These are phyloP conservation scores for Carpinus fangiana DNA, from an alignment of 306 rosid species.

Conservation along the genomic window DNA sequence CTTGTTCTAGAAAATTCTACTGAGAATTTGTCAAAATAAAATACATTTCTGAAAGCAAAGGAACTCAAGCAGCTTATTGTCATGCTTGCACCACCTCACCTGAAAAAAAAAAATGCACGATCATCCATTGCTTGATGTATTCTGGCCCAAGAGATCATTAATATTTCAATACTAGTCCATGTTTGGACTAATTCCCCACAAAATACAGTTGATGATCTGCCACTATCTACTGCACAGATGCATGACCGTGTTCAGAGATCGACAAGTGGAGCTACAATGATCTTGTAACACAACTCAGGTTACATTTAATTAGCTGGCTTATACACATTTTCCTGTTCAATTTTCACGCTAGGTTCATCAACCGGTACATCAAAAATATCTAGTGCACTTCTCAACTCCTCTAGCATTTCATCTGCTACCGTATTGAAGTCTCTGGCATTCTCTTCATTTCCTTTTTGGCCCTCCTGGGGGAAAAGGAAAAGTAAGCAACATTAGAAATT, in stretches of 20 bases:
- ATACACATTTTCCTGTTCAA: slow-evolving; percentile 51
- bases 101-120: neutral
- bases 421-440: slow-evolving; percentile 42
- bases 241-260: slow-evolving; percentile 22
- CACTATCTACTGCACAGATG: slow-evolving; percentile 7
- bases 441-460: slow-evolving; percentile 55
- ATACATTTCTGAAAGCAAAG: too few species aligned
- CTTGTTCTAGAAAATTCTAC: neutral
- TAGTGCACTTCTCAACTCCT: too few species aligned
- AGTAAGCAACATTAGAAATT: slow-evolving; percentile 22
- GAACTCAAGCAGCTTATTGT: too few species aligned
- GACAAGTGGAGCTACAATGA: slow-evolving; percentile 14
- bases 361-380: slow-evolving; percentile 7
- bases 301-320: slow-evolving; percentile 56
- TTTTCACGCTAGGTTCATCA: slow-evolving; percentile 58
- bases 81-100: too few species aligned
- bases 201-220: slow-evolving; percentile 5
- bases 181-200: neutral
- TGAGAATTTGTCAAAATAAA: neutral
- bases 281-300: slow-evolving; percentile 11
- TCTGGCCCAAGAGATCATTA: neutral
- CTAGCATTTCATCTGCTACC: slow-evolving; percentile 20
- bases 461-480: slow-evolving; percentile 31
- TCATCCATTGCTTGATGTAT: neutral
- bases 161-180: neutral